Base-by-base conservation (phyloP, 495 filamentous ascomycete genomes). In the Evernia prunastri region DNA sequence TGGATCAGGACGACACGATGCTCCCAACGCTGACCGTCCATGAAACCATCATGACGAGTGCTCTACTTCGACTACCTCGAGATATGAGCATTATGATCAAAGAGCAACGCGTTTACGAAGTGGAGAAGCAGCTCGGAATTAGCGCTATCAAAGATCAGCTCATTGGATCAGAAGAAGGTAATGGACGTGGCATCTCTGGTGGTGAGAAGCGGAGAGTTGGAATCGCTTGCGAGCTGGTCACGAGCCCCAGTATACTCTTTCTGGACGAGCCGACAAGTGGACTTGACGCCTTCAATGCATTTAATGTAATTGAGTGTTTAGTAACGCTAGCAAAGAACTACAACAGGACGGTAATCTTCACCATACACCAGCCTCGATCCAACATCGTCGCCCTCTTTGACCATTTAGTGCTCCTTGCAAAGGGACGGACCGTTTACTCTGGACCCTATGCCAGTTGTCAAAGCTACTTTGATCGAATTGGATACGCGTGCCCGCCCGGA, bases 381-480 rank as follows among this genome's bases (percentile, higher is more conserved):
- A 98, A 98, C 70, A 98, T 98, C 68, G 94, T 97, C 36, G 94
- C 94, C n/a, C 81, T 98, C 37, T 98, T 98, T 70, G 95, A 98
- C 72, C 86, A 93, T 61, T 81, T 98, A 23, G 84, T 98, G 65
- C 85, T 98, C 23, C 80, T 98, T 40, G 94, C 94, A 11, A 86
- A 89, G 68, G 94, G 94, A 42, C 89, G 86, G 69, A 88, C 89
- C 4, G 93, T 98, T 11, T 98, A 95, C 70, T 97, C 93, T 3
- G 94, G 94, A 0, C 89, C 90, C 25, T 91, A 96, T 68, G 84
- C 89, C 4, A 86, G 85, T 62, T 97, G 94, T 71, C 94, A 98
- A 72, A 82, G 82, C 42, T 98, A 96, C 72, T 98, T 98, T 68
- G 90, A 96, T 65, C 81, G 87, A 33, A 85, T 94, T 64, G 94